These are phyloP conservation scores for Gaultheria prostrata DNA, from an alignment of 148 eudicot species.

Conservation along the genomic window DNA sequence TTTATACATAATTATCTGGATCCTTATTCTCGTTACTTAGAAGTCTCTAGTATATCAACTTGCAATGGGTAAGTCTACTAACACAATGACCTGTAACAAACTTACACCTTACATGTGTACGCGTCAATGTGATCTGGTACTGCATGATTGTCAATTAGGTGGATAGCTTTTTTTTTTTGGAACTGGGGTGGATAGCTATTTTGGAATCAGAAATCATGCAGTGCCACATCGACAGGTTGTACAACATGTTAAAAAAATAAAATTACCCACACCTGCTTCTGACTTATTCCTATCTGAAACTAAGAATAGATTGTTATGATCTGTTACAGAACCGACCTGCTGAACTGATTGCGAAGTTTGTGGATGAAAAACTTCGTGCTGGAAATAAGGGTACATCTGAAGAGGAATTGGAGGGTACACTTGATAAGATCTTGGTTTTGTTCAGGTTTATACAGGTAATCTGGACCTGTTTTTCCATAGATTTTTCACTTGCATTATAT, in stretches of 20 bases:
- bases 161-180: not conserved
- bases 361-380: constrained; percentile 98
- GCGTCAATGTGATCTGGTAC: not conserved
- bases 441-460: constrained; percentile 95
- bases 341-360: constrained; percentile 91
- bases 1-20: not conserved
- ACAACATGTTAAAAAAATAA: not conserved
- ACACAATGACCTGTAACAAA: not conserved
- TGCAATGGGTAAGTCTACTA: not conserved
- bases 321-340: constrained; percentile 87
- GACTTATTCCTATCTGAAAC: constrained; percentile 7
- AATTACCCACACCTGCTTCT: not conserved
- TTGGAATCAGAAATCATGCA: constrained; percentile 1
- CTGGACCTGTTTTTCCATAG: not conserved
- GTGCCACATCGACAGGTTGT: not conserved
- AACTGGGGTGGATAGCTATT: not conserved
- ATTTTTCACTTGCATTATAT: not conserved
- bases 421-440: constrained; percentile 87
- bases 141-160: not conserved
- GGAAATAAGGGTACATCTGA: constrained; percentile 99
- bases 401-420: constrained; percentile 94
- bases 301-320: constrained; percentile 20
- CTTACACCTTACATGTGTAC: not conserved
- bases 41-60: not conserved
- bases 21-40: not conserved